These are phyloP conservation scores for Suillus clintonianus DNA, from an alignment of 768 basidiomycete genomes.

Conservation along the genomic window DNA sequence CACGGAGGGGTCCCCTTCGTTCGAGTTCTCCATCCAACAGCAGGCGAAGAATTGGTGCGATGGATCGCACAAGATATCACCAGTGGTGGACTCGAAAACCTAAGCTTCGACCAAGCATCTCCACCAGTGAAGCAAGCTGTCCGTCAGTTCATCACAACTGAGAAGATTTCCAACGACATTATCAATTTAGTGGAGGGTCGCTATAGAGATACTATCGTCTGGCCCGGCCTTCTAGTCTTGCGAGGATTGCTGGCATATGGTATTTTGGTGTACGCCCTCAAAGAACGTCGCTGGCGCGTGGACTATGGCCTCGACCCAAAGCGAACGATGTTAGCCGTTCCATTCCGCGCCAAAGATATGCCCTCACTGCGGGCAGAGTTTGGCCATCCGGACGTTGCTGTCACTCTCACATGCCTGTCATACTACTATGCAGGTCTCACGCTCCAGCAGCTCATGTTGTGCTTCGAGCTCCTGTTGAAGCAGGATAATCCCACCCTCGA, in stretches of 20 bases:
- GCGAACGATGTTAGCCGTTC: neutral
- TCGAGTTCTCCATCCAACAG: constrained; percentile 16
- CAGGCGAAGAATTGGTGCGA: constrained; percentile 8
- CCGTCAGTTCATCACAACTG: constrained; percentile 22
- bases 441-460: neutral
- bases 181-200: constrained; percentile 12
- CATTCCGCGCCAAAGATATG: neutral
- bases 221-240: neutral
- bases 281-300: neutral
- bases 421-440: neutral
- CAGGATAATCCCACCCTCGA: neutral
- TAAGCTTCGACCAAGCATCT: neutral
- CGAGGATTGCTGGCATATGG: neutral
- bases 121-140: constrained; percentile 9
- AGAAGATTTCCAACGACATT: neutral
- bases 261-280: neutral
- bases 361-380: neutral
- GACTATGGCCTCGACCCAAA: neutral
- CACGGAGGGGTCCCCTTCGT: constrained; percentile 8
- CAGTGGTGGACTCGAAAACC: constrained; percentile 1
- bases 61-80: constrained; percentile 13
- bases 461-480: neutral
- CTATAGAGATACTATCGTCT: neutral
- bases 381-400: neutral
- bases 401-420: neutral